Evolutionary conservation across 2,329 filamentous ascomycete genomes (phyloP).

Genomic region (Metarhizium brunneum): DNA sequence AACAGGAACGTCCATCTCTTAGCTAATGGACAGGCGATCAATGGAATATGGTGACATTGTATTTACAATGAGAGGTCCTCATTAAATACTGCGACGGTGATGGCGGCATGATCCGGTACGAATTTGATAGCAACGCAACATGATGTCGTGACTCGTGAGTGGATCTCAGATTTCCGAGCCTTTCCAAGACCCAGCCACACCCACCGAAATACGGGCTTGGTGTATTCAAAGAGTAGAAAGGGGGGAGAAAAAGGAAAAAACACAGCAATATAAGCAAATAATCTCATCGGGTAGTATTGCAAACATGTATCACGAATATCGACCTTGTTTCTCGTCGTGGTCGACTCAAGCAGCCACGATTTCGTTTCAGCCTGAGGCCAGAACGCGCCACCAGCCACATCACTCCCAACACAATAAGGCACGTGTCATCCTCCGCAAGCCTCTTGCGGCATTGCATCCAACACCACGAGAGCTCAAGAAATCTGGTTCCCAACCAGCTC

Average conservation of each 20-base stretch:
- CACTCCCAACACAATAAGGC: background rate
- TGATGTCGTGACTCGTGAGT: background rate
- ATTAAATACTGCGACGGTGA: background rate
- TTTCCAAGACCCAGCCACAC: background rate
- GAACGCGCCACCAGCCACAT: background rate
- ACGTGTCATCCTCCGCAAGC: background rate
- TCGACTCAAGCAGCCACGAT: background rate
- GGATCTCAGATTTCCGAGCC: background rate
- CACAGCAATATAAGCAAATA: background rate
- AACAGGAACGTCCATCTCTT: slow-evolving; percentile 41
- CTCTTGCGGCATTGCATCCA: background rate
- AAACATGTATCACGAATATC: background rate
- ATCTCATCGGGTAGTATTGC: no score
- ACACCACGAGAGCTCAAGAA: background rate
- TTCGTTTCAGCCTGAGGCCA: background rate
- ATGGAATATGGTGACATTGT: background rate
- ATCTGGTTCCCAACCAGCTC: background rate
- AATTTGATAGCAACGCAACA: background rate
- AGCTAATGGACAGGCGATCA: background rate
- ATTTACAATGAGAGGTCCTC: background rate
- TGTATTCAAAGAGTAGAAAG: background rate
- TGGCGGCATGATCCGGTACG: background rate
- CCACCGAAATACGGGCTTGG: background rate
- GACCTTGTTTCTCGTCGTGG: background rate
- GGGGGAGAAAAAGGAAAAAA: background rate